phyloP scores from a whole-genome alignment of 257 asterid species.

The Ehretia macrophylla region DNA sequence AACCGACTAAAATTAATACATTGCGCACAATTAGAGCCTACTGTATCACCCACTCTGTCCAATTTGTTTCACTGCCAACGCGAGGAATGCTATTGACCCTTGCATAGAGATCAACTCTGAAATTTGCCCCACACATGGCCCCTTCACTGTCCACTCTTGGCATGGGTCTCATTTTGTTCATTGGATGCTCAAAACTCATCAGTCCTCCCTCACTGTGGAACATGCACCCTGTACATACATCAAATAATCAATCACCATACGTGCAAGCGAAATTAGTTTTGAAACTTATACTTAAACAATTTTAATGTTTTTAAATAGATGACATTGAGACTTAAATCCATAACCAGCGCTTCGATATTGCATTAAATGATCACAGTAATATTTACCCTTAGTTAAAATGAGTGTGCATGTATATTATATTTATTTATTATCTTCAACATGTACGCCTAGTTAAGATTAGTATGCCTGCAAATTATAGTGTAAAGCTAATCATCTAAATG shows the following conservation, averaged over 20 bases:
- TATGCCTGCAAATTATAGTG: no score
- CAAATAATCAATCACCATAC: neutral
- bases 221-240: constrained; percentile 62
- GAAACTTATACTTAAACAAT: no score
- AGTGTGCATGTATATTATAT: no score
- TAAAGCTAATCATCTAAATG: no score
- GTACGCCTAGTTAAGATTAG: no score
- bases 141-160: constrained; percentile 89
- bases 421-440: no score
- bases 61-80: constrained; percentile 73
- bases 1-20: no score
- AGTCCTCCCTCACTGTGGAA: constrained; percentile 77
- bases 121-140: constrained; percentile 71
- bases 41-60: constrained; percentile 48
- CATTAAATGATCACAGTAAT: neutral
- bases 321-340: neutral
- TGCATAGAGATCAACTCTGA: constrained; percentile 61
- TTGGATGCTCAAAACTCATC: constrained; percentile 88
- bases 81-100: constrained; percentile 85
- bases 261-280: no score
- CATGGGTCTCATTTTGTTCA: constrained; percentile 72
- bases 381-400: no score
- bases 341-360: neutral
- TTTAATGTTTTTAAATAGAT: no score
- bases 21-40: neutral